phyloP scores from a whole-genome alignment of 1,284 basidiomycete genomes.

The Salmacisia buchloeana region DNA sequence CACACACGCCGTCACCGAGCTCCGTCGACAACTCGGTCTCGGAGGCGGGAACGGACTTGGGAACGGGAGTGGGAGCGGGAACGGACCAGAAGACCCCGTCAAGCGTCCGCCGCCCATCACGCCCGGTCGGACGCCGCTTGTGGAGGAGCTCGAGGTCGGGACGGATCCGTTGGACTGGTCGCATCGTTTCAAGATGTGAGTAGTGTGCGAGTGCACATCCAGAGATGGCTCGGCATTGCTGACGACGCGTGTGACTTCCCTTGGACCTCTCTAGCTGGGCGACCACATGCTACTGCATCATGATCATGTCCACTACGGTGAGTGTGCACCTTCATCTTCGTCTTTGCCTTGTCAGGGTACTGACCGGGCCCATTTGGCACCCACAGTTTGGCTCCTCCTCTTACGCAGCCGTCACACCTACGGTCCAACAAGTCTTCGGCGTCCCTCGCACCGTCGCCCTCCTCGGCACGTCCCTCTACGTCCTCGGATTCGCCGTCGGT shows the following conservation, averaged over 20 bases:
- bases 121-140: background rate
- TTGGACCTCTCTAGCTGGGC: too few species aligned
- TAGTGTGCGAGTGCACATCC: background rate
- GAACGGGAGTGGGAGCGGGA: background rate
- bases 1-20: too few species aligned
- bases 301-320: constrained; percentile 13
- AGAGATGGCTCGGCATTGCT: too few species aligned
- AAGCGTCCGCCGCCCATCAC: constrained; percentile 1
- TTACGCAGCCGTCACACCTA: background rate
- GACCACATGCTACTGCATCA: constrained; percentile 6
- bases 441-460: background rate
- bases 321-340: too few species aligned
- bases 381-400: constrained; percentile 4
- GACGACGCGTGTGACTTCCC: too few species aligned
- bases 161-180: constrained; percentile 2
- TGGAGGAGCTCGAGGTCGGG: background rate
- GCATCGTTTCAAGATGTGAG: background rate
- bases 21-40: too few species aligned
- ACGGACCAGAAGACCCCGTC: background rate
- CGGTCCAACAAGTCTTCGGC: background rate
- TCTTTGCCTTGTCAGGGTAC: too few species aligned
- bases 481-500: constrained; percentile 27
- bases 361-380: too few species aligned
- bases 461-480: constrained; percentile 18
- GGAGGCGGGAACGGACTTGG: background rate